Evolutionary conservation across 192 early-diverging fungal species (phyloP).

Genomic region (Allomyces arbusculus): DNA sequence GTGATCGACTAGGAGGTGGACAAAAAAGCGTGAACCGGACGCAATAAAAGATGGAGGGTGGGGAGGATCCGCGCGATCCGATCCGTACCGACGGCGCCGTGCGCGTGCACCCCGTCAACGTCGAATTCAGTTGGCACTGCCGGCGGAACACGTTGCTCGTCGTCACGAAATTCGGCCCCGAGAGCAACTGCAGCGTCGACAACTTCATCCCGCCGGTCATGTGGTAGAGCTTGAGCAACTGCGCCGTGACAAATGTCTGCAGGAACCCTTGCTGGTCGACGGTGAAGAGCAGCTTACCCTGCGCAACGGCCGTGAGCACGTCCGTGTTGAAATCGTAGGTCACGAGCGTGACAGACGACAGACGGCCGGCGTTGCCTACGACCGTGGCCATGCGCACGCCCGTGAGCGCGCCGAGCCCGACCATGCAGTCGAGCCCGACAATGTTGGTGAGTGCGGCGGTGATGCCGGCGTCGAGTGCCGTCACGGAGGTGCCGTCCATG

Average conservation of each 20-base stretch:
- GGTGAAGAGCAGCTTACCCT: not conserved
- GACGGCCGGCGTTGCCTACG: not conserved
- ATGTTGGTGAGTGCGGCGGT: not conserved
- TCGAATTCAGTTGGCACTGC: not conserved
- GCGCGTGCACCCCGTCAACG: not conserved
- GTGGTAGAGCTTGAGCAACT: not conserved
- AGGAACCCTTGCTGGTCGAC: not conserved
- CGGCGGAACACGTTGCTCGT: not conserved
- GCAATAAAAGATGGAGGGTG: not conserved
- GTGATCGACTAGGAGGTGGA: not conserved
- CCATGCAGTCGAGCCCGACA: not conserved
- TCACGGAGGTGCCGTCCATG: not conserved
- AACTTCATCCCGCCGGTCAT: not conserved
- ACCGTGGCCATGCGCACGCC: not conserved
- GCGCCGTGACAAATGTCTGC: not conserved
- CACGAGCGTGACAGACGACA: not conserved
- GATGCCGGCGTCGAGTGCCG: not conserved
- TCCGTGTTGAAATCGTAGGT: not conserved
- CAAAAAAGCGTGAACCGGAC: not conserved
- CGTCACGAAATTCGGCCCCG: not conserved
- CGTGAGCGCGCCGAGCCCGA: not conserved
- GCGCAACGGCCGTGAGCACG: not conserved
- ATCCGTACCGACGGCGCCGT: not conserved
- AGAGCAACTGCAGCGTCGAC: not conserved
- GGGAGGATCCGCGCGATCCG: no score